Conservation (phyloP, 2,329 filamentous ascomycete species). For the Colletotrichum cereale region DNA sequence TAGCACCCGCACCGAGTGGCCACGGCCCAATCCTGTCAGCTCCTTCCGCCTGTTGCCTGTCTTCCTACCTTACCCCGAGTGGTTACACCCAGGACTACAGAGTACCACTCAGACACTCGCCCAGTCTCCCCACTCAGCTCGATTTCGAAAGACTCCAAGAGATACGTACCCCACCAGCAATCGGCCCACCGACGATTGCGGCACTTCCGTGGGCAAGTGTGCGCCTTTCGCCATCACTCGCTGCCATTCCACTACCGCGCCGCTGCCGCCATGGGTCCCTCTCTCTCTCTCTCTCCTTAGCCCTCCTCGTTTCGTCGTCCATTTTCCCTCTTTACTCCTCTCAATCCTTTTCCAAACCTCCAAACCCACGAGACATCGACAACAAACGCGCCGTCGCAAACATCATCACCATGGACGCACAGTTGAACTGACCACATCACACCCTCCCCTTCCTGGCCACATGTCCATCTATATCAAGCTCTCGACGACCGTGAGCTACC, state of each 20-base stretch:
- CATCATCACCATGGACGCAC: constrained; percentile 21
- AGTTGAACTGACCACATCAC: constrained; percentile 14
- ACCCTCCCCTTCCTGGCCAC: constrained; percentile 16
- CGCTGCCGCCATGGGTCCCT: constrained; percentile 3
- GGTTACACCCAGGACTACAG: not conserved
- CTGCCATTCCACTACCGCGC: not conserved
- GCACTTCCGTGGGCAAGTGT: constrained; percentile 24
- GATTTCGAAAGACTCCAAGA: constrained; percentile 1
- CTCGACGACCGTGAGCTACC: not conserved
- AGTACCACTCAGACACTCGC: not conserved
- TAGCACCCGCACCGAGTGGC: not conserved
- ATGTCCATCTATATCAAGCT: constrained; percentile 32
- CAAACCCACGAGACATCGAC: constrained; percentile 5
- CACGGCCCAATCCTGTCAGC: not conserved
- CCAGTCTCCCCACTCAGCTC: not conserved
- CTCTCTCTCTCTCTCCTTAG: constrained; percentile 11
- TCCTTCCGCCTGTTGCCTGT: not conserved
- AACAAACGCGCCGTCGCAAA: constrained; percentile 21
- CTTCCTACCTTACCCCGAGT: not conserved
- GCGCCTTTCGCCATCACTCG: not conserved
- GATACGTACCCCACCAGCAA: constrained; percentile 20
- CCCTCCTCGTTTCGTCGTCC: constrained; percentile 1
- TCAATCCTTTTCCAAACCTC: constrained; percentile 2
- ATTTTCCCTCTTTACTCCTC: constrained; percentile 7
- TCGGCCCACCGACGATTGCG: constrained; percentile 36